Evolutionary conservation across 2,329 filamentous ascomycete species (phyloP).

Genomic region (Fusarium tricinctum): DNA sequence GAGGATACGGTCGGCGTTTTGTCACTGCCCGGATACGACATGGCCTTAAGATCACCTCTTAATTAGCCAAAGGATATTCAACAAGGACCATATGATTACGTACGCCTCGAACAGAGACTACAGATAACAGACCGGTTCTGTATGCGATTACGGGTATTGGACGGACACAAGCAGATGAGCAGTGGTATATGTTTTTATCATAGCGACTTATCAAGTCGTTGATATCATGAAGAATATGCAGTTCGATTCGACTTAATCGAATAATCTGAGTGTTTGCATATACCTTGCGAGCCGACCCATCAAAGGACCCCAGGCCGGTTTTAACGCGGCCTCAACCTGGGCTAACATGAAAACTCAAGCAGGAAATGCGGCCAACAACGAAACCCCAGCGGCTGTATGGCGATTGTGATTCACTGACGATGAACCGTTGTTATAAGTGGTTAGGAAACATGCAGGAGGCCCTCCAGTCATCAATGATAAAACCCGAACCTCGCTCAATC

Average conservation of each 20-base stretch:
- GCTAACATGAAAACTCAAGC: neutral
- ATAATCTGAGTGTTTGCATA: neutral
- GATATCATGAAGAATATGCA: too few species aligned
- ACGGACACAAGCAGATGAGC: neutral
- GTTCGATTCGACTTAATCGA: too few species aligned
- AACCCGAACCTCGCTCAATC: neutral
- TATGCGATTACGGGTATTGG: neutral
- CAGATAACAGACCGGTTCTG: neutral
- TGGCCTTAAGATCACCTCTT: neutral
- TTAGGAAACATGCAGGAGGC: slow-evolving; percentile 12
- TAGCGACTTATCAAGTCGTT: too few species aligned
- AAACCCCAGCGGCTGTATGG: accelerated
- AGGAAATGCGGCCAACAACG: neutral
- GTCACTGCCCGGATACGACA: neutral
- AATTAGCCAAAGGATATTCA: neutral
- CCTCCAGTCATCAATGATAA: neutral
- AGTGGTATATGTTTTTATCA: neutral
- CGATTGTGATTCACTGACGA: neutral
- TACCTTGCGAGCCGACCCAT: neutral
- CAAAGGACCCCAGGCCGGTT: accelerated
- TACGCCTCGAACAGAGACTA: neutral
- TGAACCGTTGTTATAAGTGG: neutral
- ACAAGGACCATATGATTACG: neutral
- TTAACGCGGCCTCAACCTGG: neutral
- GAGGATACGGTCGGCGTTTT: neutral